Base-by-base conservation (phyloP, 1,284 basidiomycete species). In the Apiotrichum sp. region DNA sequence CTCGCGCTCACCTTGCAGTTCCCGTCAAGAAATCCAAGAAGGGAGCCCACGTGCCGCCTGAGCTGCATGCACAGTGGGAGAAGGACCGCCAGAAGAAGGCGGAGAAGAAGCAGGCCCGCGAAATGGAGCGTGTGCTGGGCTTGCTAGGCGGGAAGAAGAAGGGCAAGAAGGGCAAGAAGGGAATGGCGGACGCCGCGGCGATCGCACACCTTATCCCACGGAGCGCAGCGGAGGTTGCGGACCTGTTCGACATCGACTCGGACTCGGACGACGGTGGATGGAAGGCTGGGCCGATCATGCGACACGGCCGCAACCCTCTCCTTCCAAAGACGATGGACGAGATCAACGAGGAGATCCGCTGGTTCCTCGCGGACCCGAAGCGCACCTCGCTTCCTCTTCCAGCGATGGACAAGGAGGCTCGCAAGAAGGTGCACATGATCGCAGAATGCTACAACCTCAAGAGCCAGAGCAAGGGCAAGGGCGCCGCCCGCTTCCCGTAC, bases 11-110 rank as follows among this genome's bases (percentile, higher is more conserved):
- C 14, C 50, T 5, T n/a, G 36, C 45, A 70, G 71, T 54, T 36
- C 69, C 68, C 0, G 64, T 52, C 14, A 68, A 69, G 61, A 69
- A 65, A 57, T 61, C 57, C 55, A 72, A 72, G 58, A 86, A 86
- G 67, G 80, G 75, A 41, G 80, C 81, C 58, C 63, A 76, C 13
- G 74, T 91, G 49, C 83, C 87, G 0, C 70, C 78, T 2, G 81
- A 86, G 8, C 79, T 96, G 1, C 81, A 81, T 58, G 81, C 76
- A 0, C 86, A 86, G 62, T 95, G 90, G 90, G 82, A 84, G 57
- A 81, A 81, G 51, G 92, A 95, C 68, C 86, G 89, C 1, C 76
- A 79, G 52, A 87, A 85, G 76, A 96, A 95, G 73, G 89, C 89
- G 0, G 84, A 84, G 57, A 77, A 80, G 69, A 93, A 90, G 71